Evolutionary conservation across 2,329 filamentous ascomycete genomes (phyloP), one percentile per base, ranked within the genome.

Genomic region (Fusarium xyrophilum): DNA sequence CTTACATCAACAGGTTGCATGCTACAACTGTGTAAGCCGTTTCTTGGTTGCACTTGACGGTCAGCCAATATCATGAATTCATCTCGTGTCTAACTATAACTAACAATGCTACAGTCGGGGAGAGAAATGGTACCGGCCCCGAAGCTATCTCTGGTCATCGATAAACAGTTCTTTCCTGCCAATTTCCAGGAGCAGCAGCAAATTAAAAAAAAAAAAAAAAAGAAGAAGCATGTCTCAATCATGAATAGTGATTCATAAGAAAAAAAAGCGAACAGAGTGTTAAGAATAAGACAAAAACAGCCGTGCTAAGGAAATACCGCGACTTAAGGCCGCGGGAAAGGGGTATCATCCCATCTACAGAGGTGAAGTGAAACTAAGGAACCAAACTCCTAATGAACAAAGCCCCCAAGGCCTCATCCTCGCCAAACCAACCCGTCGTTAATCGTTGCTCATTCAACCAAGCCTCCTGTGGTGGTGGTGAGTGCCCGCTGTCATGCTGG

Each of bases 11-110:
- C 28, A 86, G 84, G 78, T 87, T 69, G 91, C 91, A 15, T 88
- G 87, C 56, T 96, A 96, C 77, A 96, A 96, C 76, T 94, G 91
- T 75, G 92, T 96, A 19, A 93, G 91, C 77, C 85, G 93, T 32
- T 94, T 96, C 72, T 78, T 96, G 70, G 92, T 96, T 23, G 93
- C 93, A 17, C 78, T 97, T 58, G 90, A 96, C 80, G 91, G 88
- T 89, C 79, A 78, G 86, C 48, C 42, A 62, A 56, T 38, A 25
- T 61, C 54, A 44, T 25, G 40, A 56, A 43, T 17, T 60, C 32
- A 44, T 64, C 38, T 65, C 59, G 44, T 48, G 25, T 48, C 55
- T 56, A 63, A 33, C 43, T 56, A 51, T 48, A 52, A 54, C 76
- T 81, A 70, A 81, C 64, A 42, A 52, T 55, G 25, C 23, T 50